phyloP scores from a whole-genome alignment of 1,284 basidiomycete genomes.

The Inonotus obliquus region DNA sequence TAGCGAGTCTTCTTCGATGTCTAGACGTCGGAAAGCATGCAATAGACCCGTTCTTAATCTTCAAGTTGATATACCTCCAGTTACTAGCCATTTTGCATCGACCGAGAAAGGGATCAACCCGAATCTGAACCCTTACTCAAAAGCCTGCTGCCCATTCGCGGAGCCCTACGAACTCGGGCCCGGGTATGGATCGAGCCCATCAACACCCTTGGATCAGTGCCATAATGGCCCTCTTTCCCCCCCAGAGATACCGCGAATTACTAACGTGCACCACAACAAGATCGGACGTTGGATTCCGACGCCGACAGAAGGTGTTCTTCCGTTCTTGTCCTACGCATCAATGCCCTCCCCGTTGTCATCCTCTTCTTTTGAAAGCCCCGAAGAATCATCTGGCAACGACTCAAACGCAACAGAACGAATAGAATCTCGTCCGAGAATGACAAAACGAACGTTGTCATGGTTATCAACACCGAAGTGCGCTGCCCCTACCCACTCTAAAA shows the following conservation, averaged over 20 bases:
- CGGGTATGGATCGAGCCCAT: neutral
- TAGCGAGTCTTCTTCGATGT: constrained; percentile 11
- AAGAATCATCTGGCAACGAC: neutral
- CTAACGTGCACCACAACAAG: constrained; percentile 2
- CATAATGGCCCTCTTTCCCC: constrained; percentile 4
- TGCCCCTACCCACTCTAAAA: no score
- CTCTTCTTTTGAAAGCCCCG: neutral
- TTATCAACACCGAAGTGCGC: constrained; percentile 5
- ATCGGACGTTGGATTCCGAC: constrained; percentile 18
- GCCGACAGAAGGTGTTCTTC: constrained; percentile 17
- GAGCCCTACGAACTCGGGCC: neutral
- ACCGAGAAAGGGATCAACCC: neutral
- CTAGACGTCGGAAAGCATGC: constrained; percentile 13
- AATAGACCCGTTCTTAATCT: constrained; percentile 14
- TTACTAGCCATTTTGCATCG: neutral
- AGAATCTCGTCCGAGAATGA: neutral
- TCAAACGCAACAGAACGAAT: neutral
- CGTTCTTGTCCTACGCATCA: neutral
- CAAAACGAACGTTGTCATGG: constrained; percentile 7
- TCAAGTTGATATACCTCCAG: constrained; percentile 7
- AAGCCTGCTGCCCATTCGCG: neutral
- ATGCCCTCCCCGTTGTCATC: neutral
- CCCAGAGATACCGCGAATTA: constrained; percentile 10
- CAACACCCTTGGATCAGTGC: constrained; percentile 15
- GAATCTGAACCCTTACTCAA: neutral